Percentiles rank a stretch among this genome's conserved stretches.
These are phyloP conservation scores for Mimosa bimucronata DNA, from an alignment of 306 rosid genomes.

Conservation along the genomic window DNA sequence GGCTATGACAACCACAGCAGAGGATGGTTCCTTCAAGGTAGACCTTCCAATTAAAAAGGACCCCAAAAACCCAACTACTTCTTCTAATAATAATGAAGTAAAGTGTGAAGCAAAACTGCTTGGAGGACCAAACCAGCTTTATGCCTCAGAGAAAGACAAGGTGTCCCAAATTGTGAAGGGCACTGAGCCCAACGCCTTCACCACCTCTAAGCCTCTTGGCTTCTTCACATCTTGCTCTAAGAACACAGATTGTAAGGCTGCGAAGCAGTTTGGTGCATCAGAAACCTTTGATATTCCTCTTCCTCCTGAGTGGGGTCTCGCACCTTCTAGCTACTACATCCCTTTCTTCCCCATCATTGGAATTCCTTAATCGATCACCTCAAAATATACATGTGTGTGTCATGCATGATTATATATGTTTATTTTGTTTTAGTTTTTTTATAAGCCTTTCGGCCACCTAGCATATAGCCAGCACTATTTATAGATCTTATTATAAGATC, in stretches of 20 bases:
- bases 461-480: too few species aligned
- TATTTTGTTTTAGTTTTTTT: too few species aligned
- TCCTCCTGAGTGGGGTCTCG: slow-evolving; percentile 91
- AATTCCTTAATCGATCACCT: slow-evolving; percentile 47
- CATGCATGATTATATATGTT: neutral
- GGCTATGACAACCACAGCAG: slow-evolving; percentile 55
- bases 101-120: slow-evolving; percentile 64
- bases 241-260: slow-evolving; percentile 43
- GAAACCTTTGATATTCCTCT: slow-evolving; percentile 77
- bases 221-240: slow-evolving; percentile 65
- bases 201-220: slow-evolving; percentile 64
- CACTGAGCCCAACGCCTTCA: slow-evolving; percentile 46
- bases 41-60: slow-evolving; percentile 48
- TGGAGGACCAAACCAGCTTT: slow-evolving; percentile 79
- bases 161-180: slow-evolving; percentile 51
- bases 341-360: slow-evolving; percentile 92
- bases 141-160: slow-evolving; percentile 44
- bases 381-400: neutral
- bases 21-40: slow-evolving; percentile 65
- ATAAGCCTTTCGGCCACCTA: too few species aligned
- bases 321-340: slow-evolving; percentile 75
- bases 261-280: slow-evolving; percentile 52
- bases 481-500: too few species aligned
- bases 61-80: slow-evolving; percentile 19
- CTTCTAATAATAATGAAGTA: neutral